Evolutionary conservation across 257 asterid genomes (phyloP).

Genomic region (Solanum ahanhuiri): DNA sequence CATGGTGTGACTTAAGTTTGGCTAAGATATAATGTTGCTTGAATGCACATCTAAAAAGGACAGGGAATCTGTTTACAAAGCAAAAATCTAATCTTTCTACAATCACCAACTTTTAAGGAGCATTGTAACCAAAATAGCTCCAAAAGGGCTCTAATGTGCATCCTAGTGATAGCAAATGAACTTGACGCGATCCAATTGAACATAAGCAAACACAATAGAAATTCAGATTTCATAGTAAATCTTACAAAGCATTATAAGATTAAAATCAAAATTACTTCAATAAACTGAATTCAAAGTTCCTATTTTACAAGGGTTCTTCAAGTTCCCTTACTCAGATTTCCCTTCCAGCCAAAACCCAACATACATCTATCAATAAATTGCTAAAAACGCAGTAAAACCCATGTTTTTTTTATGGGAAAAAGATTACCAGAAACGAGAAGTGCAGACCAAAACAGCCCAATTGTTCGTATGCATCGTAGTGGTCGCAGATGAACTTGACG

Average conservation of each 20-base stretch:
- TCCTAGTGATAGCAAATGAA: neutral
- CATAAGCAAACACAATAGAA: neutral
- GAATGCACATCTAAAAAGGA: neutral
- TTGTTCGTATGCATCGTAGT: slow-evolving; percentile 86
- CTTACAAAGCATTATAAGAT: neutral
- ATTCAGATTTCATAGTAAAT: neutral
- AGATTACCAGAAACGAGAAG: slow-evolving; percentile 89
- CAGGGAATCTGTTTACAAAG: neutral
- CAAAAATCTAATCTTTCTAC: neutral
- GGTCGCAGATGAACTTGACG: slow-evolving; percentile 27
- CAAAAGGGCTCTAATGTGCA: neutral
- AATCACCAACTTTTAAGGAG: neutral
- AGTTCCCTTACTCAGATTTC: neutral
- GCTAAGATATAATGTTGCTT: neutral
- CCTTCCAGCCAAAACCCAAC: neutral
- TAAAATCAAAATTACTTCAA: neutral
- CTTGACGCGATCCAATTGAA: neutral
- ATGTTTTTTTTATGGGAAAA: neutral
- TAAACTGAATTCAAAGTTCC: neutral
- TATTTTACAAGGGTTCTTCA: neutral
- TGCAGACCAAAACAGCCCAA: slow-evolving; percentile 94
- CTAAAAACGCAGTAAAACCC: neutral
- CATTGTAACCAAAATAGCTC: neutral
- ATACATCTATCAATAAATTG: neutral
- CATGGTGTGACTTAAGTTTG: neutral